Percentiles rank a stretch among this genome's conserved stretches.
Conservation (phyloP, 163 green algal species). For the Scenedesmus sp. region DNA sequence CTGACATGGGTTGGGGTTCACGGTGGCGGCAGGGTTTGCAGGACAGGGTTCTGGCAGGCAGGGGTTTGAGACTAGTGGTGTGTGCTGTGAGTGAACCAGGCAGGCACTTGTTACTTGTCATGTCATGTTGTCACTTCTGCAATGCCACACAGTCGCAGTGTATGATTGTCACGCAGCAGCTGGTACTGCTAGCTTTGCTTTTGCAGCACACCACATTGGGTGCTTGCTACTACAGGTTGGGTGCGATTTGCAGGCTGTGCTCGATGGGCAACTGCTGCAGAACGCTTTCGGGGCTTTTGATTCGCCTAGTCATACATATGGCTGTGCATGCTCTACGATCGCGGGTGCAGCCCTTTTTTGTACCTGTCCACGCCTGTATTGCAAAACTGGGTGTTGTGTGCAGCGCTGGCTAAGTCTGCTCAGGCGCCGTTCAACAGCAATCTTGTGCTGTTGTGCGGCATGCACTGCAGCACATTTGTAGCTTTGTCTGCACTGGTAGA, state of each 20-base stretch:
- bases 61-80: neutral
- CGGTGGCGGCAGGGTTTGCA: neutral
- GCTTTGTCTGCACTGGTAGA: neutral
- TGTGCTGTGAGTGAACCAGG: constrained; percentile 12
- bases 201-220: neutral
- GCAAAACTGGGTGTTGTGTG: neutral
- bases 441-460: neutral
- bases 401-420: neutral
- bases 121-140: constrained; percentile 2
- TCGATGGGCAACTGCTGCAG: neutral
- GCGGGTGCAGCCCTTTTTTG: neutral
- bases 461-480: neutral
- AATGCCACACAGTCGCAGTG: neutral
- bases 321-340: neutral
- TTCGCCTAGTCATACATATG: neutral
- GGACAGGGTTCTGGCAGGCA: neutral
- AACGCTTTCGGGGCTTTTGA: neutral
- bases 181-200: neutral
- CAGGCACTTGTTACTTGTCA: constrained; percentile 3
- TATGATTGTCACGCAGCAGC: neutral
- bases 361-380: neutral
- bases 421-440: neutral
- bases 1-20: neutral
- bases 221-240: constrained; percentile 9
- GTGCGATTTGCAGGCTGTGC: neutral